Percentiles rank a stretch among this genome's conserved stretches.
These are phyloP conservation scores for Colletotrichum coccodes DNA, from an alignment of 2,329 filamentous ascomycete species.

Conservation along the genomic window DNA sequence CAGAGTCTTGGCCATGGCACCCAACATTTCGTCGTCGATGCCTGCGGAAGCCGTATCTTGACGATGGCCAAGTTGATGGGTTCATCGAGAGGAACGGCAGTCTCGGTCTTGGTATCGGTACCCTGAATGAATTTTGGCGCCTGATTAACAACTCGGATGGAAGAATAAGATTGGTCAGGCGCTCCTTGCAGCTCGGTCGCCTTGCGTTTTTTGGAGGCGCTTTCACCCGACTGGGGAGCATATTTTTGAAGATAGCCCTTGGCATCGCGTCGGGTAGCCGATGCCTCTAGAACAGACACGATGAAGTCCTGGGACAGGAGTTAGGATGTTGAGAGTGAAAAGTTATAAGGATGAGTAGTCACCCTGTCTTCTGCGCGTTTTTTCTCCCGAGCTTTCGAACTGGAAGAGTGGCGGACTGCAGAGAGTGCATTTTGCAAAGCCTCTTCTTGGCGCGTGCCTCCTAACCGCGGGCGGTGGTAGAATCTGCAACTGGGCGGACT, in stretches of 20 bases:
- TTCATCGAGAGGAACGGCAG: slow-evolving; percentile 39
- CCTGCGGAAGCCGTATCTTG: slow-evolving; percentile 82
- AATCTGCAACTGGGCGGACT: slow-evolving; percentile 14
- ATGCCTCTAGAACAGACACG: slow-evolving; percentile 85
- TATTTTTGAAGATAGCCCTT: slow-evolving; percentile 93
- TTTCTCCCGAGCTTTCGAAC: slow-evolving; percentile 45
- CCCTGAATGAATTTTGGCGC: slow-evolving; percentile 50
- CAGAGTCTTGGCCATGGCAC: slow-evolving; percentile 84
- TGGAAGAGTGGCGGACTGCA: slow-evolving; percentile 26
- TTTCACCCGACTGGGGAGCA: slow-evolving; percentile 43
- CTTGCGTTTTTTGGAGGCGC: slow-evolving; percentile 3
- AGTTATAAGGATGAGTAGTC: slow-evolving; percentile 11
- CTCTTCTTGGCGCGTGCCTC: slow-evolving; percentile 16
- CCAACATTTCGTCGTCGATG: slow-evolving; percentile 74
- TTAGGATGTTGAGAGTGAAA: slow-evolving; percentile 12
- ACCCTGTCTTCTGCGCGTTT: slow-evolving; percentile 60
- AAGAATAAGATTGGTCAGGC: slow-evolving; percentile 32
- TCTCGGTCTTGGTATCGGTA: slow-evolving; percentile 10
- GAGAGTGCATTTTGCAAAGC: slow-evolving; percentile 26
- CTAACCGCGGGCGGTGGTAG: slow-evolving; percentile 26
- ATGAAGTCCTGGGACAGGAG: slow-evolving; percentile 75
- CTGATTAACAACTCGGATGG: slow-evolving; percentile 42
- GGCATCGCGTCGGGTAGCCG: slow-evolving; percentile 91
- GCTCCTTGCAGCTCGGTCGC: neutral
- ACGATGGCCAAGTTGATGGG: slow-evolving; percentile 79